Conservation (phyloP, 257 asterid species). For the Scutellaria barbata region DNA sequence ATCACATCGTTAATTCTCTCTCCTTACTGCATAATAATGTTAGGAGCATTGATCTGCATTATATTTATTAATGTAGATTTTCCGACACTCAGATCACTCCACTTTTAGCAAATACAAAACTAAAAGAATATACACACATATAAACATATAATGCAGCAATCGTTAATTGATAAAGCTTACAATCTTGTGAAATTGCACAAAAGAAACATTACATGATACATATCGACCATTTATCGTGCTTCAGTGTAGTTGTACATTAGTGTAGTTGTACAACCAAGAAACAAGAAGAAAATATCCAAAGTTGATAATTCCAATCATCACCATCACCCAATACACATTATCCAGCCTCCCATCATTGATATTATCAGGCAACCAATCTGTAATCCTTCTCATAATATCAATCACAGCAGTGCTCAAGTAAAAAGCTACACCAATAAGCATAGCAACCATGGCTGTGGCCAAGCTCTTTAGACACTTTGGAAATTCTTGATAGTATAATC, state of each 20-base stretch:
- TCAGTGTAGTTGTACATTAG: background rate
- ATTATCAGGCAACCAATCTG: slow-evolving; percentile 45
- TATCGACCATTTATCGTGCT: background rate
- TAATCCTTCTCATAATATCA: slow-evolving; percentile 29
- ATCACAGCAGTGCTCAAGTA: slow-evolving; percentile 40
- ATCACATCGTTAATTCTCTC: no score
- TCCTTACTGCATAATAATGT: no score
- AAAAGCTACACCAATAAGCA: slow-evolving; percentile 37
- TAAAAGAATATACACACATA: no score
- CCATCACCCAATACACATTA: slow-evolving; percentile 45
- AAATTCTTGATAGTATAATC: slow-evolving; percentile 45
- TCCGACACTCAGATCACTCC: no score
- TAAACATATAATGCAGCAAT: no score
- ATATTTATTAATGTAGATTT: no score
- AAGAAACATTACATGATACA: slow-evolving; percentile 20
- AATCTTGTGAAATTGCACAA: no score
- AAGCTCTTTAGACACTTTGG: slow-evolving; percentile 42
- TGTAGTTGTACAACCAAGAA: slow-evolving; percentile 38
- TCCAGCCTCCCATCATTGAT: slow-evolving; percentile 46
- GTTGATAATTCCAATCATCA: slow-evolving; percentile 32
- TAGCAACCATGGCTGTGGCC: slow-evolving; percentile 43
- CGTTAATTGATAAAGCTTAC: no score
- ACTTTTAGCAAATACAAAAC: no score
- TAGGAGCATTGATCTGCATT: no score
- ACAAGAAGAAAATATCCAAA: slow-evolving; percentile 44